phyloP scores from a whole-genome alignment of 2,329 filamentous ascomycete genomes.

The Diplodia intermedia region DNA sequence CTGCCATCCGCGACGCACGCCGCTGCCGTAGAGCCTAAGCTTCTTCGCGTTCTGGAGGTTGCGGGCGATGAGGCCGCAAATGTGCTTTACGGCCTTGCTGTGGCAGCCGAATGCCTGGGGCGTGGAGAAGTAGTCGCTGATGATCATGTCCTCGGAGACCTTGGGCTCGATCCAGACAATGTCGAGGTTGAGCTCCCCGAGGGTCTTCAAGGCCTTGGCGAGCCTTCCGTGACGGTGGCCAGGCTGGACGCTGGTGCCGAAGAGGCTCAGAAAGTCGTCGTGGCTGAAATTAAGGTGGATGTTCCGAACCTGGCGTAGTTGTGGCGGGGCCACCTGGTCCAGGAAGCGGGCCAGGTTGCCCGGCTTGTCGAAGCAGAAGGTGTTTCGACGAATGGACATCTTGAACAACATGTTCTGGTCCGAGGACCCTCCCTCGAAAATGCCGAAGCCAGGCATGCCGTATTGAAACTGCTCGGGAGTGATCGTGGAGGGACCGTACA shows the following conservation, averaged over 20 bases:
- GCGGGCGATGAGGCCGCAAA: background rate
- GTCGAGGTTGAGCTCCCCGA: background rate
- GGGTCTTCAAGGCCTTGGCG: background rate
- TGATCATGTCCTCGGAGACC: background rate
- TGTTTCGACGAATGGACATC: background rate
- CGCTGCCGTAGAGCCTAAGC: background rate
- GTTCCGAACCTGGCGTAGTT: background rate
- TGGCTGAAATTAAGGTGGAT: slow-evolving; percentile 2
- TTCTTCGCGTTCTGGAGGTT: background rate
- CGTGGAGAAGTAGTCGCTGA: background rate
- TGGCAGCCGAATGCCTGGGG: slow-evolving; percentile 1
- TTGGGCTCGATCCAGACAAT: background rate
- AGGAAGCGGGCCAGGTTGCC: background rate
- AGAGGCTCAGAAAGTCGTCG: slow-evolving; percentile 9
- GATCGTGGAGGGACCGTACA: background rate
- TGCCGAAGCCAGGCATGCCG: background rate
- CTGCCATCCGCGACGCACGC: background rate
- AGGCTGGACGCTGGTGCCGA: background rate
- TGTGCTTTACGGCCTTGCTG: background rate
- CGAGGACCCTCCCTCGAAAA: background rate
- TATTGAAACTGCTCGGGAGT: background rate
- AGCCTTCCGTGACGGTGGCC: background rate
- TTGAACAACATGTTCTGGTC: background rate
- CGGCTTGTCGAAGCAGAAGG: background rate
- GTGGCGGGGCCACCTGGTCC: background rate